Percentiles rank a stretch among this genome's conserved stretches.
Evolutionary conservation across 345 rosid genomes (phyloP).

Genomic region (Salix brachista): DNA sequence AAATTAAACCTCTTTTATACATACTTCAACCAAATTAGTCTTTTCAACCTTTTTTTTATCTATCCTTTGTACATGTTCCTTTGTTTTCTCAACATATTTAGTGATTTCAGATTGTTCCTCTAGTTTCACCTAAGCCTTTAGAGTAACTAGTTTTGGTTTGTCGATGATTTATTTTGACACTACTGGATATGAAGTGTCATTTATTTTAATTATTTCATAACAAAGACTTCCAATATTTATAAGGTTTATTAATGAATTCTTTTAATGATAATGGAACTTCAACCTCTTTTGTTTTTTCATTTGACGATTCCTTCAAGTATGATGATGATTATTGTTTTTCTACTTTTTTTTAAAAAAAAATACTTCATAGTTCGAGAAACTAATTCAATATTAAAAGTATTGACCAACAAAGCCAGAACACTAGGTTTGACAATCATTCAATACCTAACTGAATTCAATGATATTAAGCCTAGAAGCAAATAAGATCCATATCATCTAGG

Average conservation of each 20-base stretch:
- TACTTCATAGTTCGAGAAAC: background rate
- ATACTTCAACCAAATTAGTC: background rate
- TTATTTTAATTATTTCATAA: background rate
- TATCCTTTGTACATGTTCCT: background rate
- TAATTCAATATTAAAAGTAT: background rate
- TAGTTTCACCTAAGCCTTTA: background rate
- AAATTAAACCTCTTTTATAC: background rate
- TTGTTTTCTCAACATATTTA: slow-evolving; percentile 7
- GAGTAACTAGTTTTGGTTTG: background rate
- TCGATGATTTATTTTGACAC: background rate
- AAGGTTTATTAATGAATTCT: slow-evolving; percentile 1
- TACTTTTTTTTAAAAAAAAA: background rate
- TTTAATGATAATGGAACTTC: background rate
- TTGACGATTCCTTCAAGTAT: background rate
- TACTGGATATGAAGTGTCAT: background rate
- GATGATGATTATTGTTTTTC: background rate
- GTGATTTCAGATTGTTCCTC: slow-evolving; percentile 2
- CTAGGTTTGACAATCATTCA: too few species aligned
- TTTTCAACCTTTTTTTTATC: background rate
- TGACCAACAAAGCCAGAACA: background rate
- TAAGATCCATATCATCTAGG: too few species aligned
- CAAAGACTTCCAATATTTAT: slow-evolving; percentile 2
- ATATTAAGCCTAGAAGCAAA: too few species aligned
- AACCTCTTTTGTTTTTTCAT: background rate
- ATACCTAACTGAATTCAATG: too few species aligned